These are phyloP conservation scores for Haematococcus sp. DNA, from an alignment of 139 green algal species.

Conservation along the genomic window DNA sequence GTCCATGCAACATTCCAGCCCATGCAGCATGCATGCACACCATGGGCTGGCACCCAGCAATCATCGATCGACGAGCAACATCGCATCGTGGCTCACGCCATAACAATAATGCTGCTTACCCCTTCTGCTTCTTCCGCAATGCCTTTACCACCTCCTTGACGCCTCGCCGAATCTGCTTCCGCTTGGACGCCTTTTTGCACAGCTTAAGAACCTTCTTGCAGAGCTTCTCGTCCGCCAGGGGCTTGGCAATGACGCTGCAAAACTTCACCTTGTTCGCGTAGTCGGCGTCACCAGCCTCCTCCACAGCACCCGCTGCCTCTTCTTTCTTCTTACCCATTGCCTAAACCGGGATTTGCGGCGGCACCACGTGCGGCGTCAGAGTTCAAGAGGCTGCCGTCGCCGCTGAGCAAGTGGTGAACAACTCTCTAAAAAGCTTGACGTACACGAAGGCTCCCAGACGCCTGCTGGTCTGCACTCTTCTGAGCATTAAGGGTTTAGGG, in stretches of 20 bases:
- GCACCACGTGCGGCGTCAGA: no score
- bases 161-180: constrained; percentile 92
- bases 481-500: no score
- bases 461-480: no score
- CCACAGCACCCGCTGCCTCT: constrained; percentile 12
- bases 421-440: no score
- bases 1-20: not conserved
- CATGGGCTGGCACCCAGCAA: no score
- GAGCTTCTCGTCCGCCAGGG: constrained; percentile 91
- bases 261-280: constrained; percentile 56
- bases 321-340: constrained; percentile 26
- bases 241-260: constrained; percentile 80
- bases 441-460: no score
- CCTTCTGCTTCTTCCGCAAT: constrained; percentile 88
- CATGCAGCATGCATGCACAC: no score
- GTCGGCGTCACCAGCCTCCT: constrained; percentile 15
- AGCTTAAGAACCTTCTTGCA: constrained; percentile 91
- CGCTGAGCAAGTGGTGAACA: no score
- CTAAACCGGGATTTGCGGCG: no score
- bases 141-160: constrained; percentile 99
- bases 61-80: no score
- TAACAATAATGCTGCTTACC: constrained; percentile 53
- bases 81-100: no score
- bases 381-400: no score
- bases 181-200: constrained; percentile 90